These are phyloP conservation scores for Kwoniella bestiolae DNA, from an alignment of 768 basidiomycete species.

Conservation along the genomic window DNA sequence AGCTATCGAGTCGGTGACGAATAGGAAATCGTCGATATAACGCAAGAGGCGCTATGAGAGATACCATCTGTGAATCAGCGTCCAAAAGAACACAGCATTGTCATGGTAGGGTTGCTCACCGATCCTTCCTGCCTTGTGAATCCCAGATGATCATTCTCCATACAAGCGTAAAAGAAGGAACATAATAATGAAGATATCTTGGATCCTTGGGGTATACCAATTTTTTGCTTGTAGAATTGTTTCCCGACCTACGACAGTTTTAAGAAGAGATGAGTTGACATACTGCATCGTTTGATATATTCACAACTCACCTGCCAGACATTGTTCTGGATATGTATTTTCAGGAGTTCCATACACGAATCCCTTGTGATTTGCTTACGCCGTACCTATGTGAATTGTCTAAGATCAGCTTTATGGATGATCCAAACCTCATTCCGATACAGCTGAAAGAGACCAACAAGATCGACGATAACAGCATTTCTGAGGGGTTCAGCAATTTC, in stretches of 20 bases:
- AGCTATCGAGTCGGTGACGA: constrained; percentile 70
- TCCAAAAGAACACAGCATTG: too few relatives aligned
- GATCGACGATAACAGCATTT: constrained; percentile 83
- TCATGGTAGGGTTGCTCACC: too few relatives aligned
- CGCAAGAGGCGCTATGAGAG: constrained; percentile 70
- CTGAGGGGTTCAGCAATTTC: constrained; percentile 70
- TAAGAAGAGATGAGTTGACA: neutral
- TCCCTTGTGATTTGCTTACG: constrained; percentile 65
- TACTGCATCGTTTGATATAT: neutral
- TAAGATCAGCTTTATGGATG: neutral
- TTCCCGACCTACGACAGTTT: constrained; percentile 30
- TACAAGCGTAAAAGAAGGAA: constrained; percentile 89
- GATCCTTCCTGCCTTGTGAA: constrained; percentile 65
- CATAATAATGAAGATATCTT: constrained; percentile 93
- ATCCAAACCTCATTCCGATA: too few relatives aligned
- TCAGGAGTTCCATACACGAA: constrained; percentile 72
- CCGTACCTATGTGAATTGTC: constrained; percentile 59
- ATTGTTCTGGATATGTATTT: constrained; percentile 89
- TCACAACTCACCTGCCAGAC: constrained; percentile 74
- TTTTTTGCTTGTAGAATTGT: constrained; percentile 69
- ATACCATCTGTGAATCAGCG: neutral
- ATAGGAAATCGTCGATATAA: constrained; percentile 92
- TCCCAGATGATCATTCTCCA: constrained; percentile 68
- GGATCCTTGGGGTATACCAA: constrained; percentile 97
- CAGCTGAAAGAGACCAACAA: constrained; percentile 60